Base-by-base conservation (phyloP, 108 stramenopile species). In the Conticribra guillardii region DNA sequence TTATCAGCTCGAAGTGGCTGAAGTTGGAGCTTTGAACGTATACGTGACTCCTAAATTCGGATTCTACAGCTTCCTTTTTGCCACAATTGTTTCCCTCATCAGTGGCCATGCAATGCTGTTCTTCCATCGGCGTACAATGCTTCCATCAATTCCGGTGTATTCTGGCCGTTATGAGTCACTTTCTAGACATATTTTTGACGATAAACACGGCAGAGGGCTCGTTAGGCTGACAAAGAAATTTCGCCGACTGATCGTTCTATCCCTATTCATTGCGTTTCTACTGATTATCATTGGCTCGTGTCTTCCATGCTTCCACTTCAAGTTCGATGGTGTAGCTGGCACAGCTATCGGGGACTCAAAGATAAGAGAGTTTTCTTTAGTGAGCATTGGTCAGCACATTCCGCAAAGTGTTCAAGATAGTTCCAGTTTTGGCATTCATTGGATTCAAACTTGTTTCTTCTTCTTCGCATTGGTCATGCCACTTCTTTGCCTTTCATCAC, bases 391-490 rank as follows among this genome's bases (percentile, higher is more conserved):
- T 0, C 24, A 67, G 24, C 74, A 88, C 18, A 54, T 98, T 33
- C 84, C 92, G 26, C 51, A 47, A 14, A 85, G 85, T 60, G 85
- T 90, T 7, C 78, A 89, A 63, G 74, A 89, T 46, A 50, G 86
- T 22, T 59, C 71, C 2, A 79, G 61, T 55, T 46, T 82, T 21
- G 89, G 90, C 33, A 82, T 95, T 30, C 48, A 76, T 1, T 82
- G 82, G 67, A 65, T 96, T 22, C 89, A 95, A 60, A 66, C 64
- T 8, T 56, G 72, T 11, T 98, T 88, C 71, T 96, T 91, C 77
- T 88, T 95, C 56, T 98, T 89, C 64, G 93, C 93, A 3, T 60
- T 96, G 11, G 73, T 87, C 23, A 89, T 92, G 69, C 97, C 97
- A 5, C 55, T 96, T 1, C 68, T 84, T 3, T 93, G 91, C 60